A percentile compares a stretch with the other conserved stretches of the same genome.
Conservation (phyloP, 208 protist genomes). For the Trypanosoma boissoni region DNA sequence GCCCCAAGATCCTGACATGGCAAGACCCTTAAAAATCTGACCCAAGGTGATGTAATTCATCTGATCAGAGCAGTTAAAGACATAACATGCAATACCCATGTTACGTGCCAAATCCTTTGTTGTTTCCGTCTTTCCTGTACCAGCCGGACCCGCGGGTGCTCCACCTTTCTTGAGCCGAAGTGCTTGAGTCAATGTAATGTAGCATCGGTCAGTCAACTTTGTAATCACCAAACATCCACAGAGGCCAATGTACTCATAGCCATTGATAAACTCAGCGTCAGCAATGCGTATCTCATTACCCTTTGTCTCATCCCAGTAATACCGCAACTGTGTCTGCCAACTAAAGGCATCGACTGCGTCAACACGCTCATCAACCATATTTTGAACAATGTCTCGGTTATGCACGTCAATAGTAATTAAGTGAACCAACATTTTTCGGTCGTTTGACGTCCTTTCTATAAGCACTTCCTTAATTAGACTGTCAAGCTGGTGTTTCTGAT, state of each 20-base stretch:
- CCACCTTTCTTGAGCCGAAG: constrained; percentile 91
- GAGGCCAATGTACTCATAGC: constrained; percentile 98
- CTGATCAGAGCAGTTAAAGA: constrained; percentile 98
- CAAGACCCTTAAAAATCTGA: constrained; percentile 97
- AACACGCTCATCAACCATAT: constrained; percentile 93
- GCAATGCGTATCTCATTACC: constrained; percentile 96
- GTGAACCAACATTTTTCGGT: constrained; percentile 97
- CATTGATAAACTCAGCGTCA: constrained; percentile 97
- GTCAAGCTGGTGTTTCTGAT: constrained; percentile 92
- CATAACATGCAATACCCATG: constrained; percentile 94
- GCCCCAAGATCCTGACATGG: constrained; percentile 96
- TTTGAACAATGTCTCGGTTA: constrained; percentile 93
- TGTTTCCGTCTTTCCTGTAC: constrained; percentile 95
- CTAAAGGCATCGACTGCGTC: constrained; percentile 93
- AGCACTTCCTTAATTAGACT: constrained; percentile 95
- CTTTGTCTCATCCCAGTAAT: constrained; percentile 94
- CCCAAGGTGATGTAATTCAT: constrained; percentile 98
- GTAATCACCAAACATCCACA: constrained; percentile 98
- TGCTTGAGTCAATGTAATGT: constrained; percentile 97
- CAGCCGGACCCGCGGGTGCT: constrained; percentile 91
- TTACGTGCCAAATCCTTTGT: constrained; percentile 95
- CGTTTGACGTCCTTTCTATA: constrained; percentile 85
- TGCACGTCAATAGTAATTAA: constrained; percentile 99
- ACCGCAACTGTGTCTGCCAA: constrained; percentile 98
- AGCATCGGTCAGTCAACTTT: constrained; percentile 98